Evolutionary conservation across 2,329 filamentous ascomycete species (phyloP), one percentile per base, ranked within the genome.

Genomic region (Myotisia sp.): DNA sequence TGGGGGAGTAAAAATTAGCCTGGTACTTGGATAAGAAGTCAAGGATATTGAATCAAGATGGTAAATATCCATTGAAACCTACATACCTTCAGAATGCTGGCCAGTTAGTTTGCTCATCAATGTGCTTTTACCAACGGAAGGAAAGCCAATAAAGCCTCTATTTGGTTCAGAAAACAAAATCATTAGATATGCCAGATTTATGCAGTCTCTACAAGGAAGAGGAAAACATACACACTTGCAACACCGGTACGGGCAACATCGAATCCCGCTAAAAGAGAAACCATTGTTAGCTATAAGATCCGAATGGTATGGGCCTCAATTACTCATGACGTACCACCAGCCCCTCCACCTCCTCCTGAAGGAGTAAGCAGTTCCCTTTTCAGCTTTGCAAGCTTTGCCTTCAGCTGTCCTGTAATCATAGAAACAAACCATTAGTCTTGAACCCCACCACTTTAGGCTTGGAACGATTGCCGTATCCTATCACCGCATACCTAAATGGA

Each of bases 221-320:
- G n/a, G 23, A 36, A 17, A 22, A 66, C 65, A 51, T 62, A 68
- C 58, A 98, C 76, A 67, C 83, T 92, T 45, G 90, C 90, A 44
- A 95, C 90, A 68, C 90, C 90, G 33, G 90, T 98, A 59, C 90
- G 79, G 42, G 90, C 90, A 44, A 98, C 90, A 65, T 98, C 90
- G 68, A 98, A 98, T 38, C 90, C 90, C 41, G 79, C 70, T 70
- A 40, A 23, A 12, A 16, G 14, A 6, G 32, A n/a, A 4, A 19
- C 16, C 29, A 35, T n/a, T n/a, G 22, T 36, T 20, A 21, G 29
- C 29, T 12, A 9, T 18, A 30, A 12, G 13, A 5, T 9, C 10
- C 19, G 10, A 32, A 14, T 22, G 29, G 34, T 31, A 12, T 18
- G 32, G 6, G n/a, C 1, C 18, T 23, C 16, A 14, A 21, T 10